Base-by-base conservation (phyloP, 495 filamentous ascomycete species). In the Bacidia rubella region DNA sequence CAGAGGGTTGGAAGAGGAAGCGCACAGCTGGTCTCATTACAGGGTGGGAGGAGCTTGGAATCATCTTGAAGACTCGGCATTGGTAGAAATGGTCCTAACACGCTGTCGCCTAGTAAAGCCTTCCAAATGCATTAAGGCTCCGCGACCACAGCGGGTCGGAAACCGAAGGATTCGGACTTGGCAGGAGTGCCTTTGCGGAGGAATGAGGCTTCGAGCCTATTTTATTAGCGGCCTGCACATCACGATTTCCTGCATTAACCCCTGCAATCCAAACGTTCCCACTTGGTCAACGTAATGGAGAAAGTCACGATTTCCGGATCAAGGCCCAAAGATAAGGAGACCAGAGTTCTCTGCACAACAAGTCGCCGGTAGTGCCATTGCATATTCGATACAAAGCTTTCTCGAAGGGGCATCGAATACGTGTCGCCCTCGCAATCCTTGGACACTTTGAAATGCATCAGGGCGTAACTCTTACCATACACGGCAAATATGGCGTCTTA, bases 1-100 rank as follows among this genome's bases (percentile, higher is more conserved):
- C 80, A 32, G 89, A 97, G 69, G 81, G 80, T 10, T 72, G 94
- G 68, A 93, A 90, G 70, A 72, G 89, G 42, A 93, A 90, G 68
- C 77, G 81, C 54, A 82, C 86, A 12, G 85, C 81, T 76, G 77
- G 74, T 54, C 66, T 90, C 55, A 49, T 88, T 46, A 73, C 64
- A n/a, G 64, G 64, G 12, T 78, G 86, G 71, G 76, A 79, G 62
- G 74, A 79, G 63, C 3, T 53, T 40, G 60, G 60, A 1, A 20
- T 62, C 5, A 32, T 62, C 35, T 25, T 57, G 17, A 51, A 52
- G 46, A 49, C 40, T 26, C 54, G 54, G 44, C 56, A 57, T 48
- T 60, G 60, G 60, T 62, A 56, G 39, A 19, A 35, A n/a, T n/a
- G n/a, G n/a, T n/a, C n/a, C n/a, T n/a, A n/a, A n/a, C n/a, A n/a